Evolutionary conservation across 106 monocot genomes (phyloP), one percentile per base, ranked within the genome.

Genomic region (Dendrobium huoshanense): DNA sequence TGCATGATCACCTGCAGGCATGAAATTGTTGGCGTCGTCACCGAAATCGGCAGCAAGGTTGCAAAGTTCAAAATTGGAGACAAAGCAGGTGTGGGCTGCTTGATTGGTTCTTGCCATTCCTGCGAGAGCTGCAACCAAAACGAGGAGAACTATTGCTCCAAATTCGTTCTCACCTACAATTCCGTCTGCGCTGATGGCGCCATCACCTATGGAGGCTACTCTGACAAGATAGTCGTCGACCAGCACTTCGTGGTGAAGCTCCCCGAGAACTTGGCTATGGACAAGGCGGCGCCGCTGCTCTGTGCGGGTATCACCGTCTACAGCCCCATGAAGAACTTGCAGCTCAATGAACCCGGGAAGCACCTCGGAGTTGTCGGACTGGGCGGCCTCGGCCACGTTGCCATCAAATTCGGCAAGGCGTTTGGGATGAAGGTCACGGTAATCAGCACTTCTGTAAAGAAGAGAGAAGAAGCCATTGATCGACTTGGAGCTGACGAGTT

Each of bases 301-400:
- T 93, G 95, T 61, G 95, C 95, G 0, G 95, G 95, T 2, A 81
- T 87, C 73, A 93, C 93, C 8, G 93, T 95, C 42, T 95, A 91
- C 77, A 83, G 81, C 61, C 89, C 93, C 33, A 91, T 95, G 95
- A 91, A 87, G 85, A 18, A 80, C 18, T 83, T 81, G 43, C 93
- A 86, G 5, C 82, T 95, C 10, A 79, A 89, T 73, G 73, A 67
- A 18, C 72, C 86, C 5, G 91, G 91, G 19, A 93, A 89, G 75
- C 93, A 92, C 81, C n/a, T 95, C 0, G 91, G 95, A 3, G 87
- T 89, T 2, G 91, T 89, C 10, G 93, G 91, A 19, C 86, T 95
- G 9, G 91, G 93, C 1, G 93, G 95, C 1, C 88, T 95, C 2
- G 93, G 95, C 9, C 95, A 95, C 25, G 88, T 95, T 3, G 95